Conservation (phyloP, 2,329 filamentous ascomycete species). For the Aspergillus bombycis region DNA sequence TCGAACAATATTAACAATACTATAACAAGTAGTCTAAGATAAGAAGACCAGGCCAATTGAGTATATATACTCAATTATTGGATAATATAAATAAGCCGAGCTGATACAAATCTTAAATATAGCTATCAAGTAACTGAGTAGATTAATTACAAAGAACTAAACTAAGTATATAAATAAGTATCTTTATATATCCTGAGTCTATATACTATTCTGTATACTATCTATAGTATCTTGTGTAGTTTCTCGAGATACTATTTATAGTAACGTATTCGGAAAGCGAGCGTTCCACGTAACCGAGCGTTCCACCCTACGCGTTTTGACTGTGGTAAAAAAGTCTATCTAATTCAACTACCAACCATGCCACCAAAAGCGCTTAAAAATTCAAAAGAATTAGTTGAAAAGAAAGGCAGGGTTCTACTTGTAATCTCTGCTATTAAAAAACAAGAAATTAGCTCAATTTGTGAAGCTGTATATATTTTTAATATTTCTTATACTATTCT, state of each 20-base stretch:
- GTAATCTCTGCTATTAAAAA: not conserved
- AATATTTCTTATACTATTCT: not conserved
- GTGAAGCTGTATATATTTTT: not conserved
- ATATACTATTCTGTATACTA: too few relatives aligned
- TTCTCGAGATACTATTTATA: too few relatives aligned
- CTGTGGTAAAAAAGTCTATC: too few relatives aligned
- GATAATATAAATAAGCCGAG: not conserved
- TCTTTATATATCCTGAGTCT: too few relatives aligned
- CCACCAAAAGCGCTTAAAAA: not conserved
- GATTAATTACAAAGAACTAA: not conserved
- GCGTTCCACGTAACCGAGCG: too few relatives aligned
- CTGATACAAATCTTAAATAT: not conserved
- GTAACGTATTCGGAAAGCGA: too few relatives aligned
- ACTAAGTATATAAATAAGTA: too few relatives aligned
- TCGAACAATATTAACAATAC: not conserved
- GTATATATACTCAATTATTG: not conserved
- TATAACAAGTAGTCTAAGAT: not conserved
- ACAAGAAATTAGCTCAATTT: not conserved
- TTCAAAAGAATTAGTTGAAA: not conserved
- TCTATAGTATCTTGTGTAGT: too few relatives aligned
- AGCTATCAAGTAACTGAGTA: not conserved
- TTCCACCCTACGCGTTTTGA: too few relatives aligned
- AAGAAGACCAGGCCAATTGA: not conserved
- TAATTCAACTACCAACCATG: not conserved
- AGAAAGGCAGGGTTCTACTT: not conserved